These are phyloP conservation scores for Vigna trinervia DNA, from an alignment of 306 rosid genomes.

Conservation along the genomic window DNA sequence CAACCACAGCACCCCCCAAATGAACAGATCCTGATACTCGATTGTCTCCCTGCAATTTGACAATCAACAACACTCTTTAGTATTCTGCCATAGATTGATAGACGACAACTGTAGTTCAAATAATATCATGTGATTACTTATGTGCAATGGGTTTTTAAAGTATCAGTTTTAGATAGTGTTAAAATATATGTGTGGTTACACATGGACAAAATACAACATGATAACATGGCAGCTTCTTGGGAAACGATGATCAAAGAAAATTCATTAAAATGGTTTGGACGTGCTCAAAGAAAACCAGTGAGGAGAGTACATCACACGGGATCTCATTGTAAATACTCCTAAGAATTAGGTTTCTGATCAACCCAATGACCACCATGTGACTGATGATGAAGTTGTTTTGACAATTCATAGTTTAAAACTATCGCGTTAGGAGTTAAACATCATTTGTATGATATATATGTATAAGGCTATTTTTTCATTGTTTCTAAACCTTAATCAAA, in stretches of 20 bases:
- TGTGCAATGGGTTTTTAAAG: not conserved
- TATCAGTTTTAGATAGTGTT: not conserved
- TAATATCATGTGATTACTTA: not conserved
- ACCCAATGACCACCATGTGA: not conserved
- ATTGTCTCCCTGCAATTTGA: constrained; percentile 65
- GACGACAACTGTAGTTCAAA: constrained; percentile 16
- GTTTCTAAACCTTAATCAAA: not conserved
- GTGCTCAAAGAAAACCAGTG: not conserved
- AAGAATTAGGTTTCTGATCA: not conserved
- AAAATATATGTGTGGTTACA: not conserved
- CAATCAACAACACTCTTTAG: constrained; percentile 24
- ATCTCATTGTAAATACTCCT: not conserved
- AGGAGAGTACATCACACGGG: not conserved
- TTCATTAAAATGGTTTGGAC: not conserved
- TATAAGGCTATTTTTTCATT: not conserved
- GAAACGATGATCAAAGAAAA: not conserved
- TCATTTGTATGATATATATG: not conserved
- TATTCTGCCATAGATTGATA: constrained; percentile 21
- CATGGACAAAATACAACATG: not conserved
- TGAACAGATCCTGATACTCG: constrained; percentile 79
- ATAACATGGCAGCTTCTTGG: not conserved
- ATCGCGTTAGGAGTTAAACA: not conserved
- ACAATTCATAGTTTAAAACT: not conserved
- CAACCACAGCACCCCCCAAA: constrained; percentile 91
- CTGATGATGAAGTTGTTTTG: not conserved